Evolutionary conservation across 2,329 filamentous ascomycete genomes (phyloP).

Genomic region (Paracamarosporium sp.): DNA sequence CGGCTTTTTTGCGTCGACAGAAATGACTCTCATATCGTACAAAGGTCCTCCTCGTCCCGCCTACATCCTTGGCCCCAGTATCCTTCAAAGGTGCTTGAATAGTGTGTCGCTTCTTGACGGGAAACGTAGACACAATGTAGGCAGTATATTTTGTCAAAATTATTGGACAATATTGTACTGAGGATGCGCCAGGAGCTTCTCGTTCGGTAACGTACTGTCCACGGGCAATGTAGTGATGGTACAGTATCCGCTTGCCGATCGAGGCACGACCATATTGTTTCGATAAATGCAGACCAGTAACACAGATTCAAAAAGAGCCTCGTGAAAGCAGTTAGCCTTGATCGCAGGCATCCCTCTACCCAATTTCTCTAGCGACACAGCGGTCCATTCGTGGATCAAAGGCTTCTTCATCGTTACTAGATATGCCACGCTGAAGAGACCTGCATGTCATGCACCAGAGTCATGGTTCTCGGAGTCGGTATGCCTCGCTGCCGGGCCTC

Average conservation of each 20-base stretch:
- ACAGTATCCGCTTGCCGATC: slow-evolving; percentile 11
- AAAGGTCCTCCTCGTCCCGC: slow-evolving; percentile 3
- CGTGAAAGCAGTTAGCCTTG: neutral
- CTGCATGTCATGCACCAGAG: slow-evolving; percentile 22
- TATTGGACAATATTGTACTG: slow-evolving; percentile 3
- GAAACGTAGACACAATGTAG: neutral
- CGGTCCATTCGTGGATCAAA: neutral
- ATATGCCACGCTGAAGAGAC: slow-evolving; percentile 17
- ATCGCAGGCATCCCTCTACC: slow-evolving; percentile 5
- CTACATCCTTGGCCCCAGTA: slow-evolving; percentile 1
- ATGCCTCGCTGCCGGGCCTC: slow-evolving; percentile 19
- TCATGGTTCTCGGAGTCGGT: slow-evolving; percentile 19
- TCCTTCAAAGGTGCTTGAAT: slow-evolving; percentile 5
- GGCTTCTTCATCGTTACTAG: slow-evolving; percentile 15
- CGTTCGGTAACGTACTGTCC: slow-evolving; percentile 9
- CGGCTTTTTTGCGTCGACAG: slow-evolving; percentile 14
- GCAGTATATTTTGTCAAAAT: neutral
- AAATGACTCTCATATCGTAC: neutral
- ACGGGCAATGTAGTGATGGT: slow-evolving; percentile 14
- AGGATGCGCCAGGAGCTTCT: slow-evolving; percentile 21
- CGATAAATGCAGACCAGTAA: slow-evolving; percentile 6
- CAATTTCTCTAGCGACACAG: neutral
- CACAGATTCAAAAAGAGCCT: neutral
- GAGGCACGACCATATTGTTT: slow-evolving; percentile 8
- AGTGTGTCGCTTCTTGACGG: neutral